Base-by-base conservation (phyloP, 345 rosid genomes). In the Gossypium rotundifolium region DNA sequence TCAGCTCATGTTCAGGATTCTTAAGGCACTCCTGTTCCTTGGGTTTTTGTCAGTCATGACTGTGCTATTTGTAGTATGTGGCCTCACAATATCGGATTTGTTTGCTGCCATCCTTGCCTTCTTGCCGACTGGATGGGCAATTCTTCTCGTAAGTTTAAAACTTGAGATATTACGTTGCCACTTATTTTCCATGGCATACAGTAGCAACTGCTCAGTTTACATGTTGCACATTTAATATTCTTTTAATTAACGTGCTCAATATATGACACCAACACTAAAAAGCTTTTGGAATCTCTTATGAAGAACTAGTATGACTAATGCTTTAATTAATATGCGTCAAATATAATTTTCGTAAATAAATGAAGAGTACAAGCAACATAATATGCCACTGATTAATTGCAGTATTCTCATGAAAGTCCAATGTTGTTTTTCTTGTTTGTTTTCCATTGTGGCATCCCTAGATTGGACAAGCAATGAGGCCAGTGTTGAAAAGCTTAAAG, bases 1-100 rank as follows among this genome's bases (percentile, higher is more conserved):
- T 81, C 98, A 84, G 75, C 97, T 93, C 68, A 93, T 89, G 94
- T 90, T 89, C 83, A 85, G 98, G 81, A 90, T 96, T 78, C 93
- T 96, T 74, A 96, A 93, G 79, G 98, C 96, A n/a, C 93, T 96
- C 79, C 79, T 91, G 29, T 91, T 91, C 82, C 97, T 96, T 2
- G 97, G 89, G 17, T 88, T 96, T 83, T 25, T 91, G 85, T 89
- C 93, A 13, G 91, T 90, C 77, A 88, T 96, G 97, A 90, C 98
- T 2, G 85, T 91, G 71, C 75, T 91, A 64, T 91, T 96, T 22
- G 92, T 93, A 11, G 90, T 85, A 4, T 80, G 83, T 48, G 81
- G 86, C 76, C 90, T 93, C 76, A 86, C 94, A 23, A 69, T 91
- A 45, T 23, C 89, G 1, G 99, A 96, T 82, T 53, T 96, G 27